Percentiles rank a stretch among this genome's conserved stretches.
phyloP scores from a whole-genome alignment of 164 flowering plant genomes.

The Tetracentron sinense region DNA sequence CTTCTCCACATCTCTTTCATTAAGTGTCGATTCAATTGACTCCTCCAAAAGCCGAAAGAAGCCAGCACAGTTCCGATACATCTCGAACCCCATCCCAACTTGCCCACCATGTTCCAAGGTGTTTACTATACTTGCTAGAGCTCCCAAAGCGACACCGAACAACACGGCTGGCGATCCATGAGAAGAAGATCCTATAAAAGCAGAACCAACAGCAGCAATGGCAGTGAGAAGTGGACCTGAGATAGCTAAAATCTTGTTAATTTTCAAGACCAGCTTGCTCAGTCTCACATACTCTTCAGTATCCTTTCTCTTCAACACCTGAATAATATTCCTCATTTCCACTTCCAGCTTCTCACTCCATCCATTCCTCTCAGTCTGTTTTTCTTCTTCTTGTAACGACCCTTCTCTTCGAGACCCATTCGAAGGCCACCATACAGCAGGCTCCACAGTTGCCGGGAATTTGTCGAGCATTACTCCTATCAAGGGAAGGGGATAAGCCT shows the following conservation, averaged over 20 bases:
- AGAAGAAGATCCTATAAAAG: slow-evolving; percentile 4
- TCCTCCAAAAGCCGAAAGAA: slow-evolving; percentile 37
- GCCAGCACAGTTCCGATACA: slow-evolving; percentile 50
- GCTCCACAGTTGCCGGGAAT: slow-evolving; percentile 19
- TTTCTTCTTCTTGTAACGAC: neutral
- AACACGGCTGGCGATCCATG: slow-evolving; percentile 8
- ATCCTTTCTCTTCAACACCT: slow-evolving; percentile 21
- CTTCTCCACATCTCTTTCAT: slow-evolving; percentile 22
- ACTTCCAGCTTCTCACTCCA: slow-evolving; percentile 16
- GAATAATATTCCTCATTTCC: slow-evolving; percentile 20
- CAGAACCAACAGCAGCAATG: slow-evolving; percentile 19
- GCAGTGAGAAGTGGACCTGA: slow-evolving; percentile 19
- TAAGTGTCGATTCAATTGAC: slow-evolving; percentile 23
- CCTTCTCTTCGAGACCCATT: too few species aligned
- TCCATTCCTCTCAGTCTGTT: too few species aligned
- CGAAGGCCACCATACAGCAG: slow-evolving; percentile 29
- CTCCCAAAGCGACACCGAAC: slow-evolving; percentile 15
- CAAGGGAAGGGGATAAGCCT: slow-evolving; percentile 28
- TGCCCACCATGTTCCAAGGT: slow-evolving; percentile 50
- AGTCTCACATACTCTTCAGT: slow-evolving; percentile 19
- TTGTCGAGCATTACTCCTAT: slow-evolving; percentile 19
- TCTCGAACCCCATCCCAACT: slow-evolving; percentile 58
- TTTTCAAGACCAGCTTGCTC: slow-evolving; percentile 15
- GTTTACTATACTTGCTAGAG: slow-evolving; percentile 27
- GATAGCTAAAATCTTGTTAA: slow-evolving; percentile 22